A percentile compares a stretch with the other conserved stretches of the same genome.
Evolutionary conservation across 805 yeast genomes (phyloP).

Genomic region (Pichia scutulata): DNA sequence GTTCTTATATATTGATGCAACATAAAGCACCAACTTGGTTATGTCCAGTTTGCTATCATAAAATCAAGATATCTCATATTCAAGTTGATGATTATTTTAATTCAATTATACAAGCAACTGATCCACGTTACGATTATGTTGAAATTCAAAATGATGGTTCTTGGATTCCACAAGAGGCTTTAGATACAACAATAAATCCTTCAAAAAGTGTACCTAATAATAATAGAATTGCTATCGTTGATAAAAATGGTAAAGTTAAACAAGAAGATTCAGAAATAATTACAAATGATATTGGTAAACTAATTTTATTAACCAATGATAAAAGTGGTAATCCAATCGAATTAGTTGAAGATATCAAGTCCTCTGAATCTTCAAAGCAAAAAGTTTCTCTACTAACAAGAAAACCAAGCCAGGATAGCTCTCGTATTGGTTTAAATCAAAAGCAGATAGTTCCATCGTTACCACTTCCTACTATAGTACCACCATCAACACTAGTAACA

Average conservation of each 20-base stretch:
- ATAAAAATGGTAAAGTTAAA: constrained; percentile 3
- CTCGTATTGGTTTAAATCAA: background rate
- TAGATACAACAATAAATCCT: constrained; percentile 3
- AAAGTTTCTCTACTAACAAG: background rate
- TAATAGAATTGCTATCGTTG: background rate
- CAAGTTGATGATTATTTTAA: constrained; percentile 67
- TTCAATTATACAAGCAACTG: constrained; percentile 50
- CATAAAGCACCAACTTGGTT: constrained; percentile 76
- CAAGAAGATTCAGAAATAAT: constrained; percentile 9
- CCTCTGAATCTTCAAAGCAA: background rate
- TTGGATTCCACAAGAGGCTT: constrained; percentile 42
- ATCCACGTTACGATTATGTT: constrained; percentile 54
- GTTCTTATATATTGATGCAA: constrained; percentile 66
- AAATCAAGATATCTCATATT: constrained; percentile 47
- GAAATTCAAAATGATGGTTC: constrained; percentile 63
- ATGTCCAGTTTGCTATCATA: constrained; percentile 73
- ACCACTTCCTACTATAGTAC: background rate
- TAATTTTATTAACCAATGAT: constrained; percentile 8
- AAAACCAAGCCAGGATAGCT: background rate
- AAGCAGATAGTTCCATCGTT: background rate
- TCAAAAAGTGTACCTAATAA: background rate
- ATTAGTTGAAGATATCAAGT: background rate
- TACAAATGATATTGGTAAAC: background rate
- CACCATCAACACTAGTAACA: background rate
- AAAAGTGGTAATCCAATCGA: background rate